phyloP scores from a whole-genome alignment of 2,329 filamentous ascomycete species.

The Exserohilum rostratum region DNA sequence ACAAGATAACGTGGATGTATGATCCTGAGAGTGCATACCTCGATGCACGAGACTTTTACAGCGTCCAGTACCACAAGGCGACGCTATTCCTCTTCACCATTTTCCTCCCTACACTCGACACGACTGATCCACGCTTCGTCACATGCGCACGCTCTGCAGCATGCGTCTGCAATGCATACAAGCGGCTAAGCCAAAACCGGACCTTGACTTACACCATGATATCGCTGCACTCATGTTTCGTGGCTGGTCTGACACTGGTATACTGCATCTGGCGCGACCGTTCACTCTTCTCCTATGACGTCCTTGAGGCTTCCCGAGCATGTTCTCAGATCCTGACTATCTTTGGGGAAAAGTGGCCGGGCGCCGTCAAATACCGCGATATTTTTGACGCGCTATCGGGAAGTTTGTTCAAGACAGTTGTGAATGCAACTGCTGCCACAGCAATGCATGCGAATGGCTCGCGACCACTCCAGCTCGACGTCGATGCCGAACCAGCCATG shows the following conservation, averaged over 20 bases:
- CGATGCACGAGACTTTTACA: slow-evolving; percentile 34
- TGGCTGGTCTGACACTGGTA: slow-evolving; percentile 32
- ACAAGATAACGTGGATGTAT: slow-evolving; percentile 36
- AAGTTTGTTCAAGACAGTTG: slow-evolving; percentile 22
- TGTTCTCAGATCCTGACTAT: slow-evolving; percentile 35
- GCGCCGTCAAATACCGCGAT: slow-evolving; percentile 36
- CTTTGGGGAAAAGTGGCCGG: slow-evolving; percentile 37
- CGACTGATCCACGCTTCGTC: slow-evolving; percentile 26
- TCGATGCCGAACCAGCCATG: slow-evolving; percentile 5
- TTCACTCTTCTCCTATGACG: slow-evolving; percentile 32
- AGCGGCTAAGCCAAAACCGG: slow-evolving; percentile 31
- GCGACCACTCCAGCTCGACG: slow-evolving; percentile 6
- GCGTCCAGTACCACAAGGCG: slow-evolving; percentile 36
- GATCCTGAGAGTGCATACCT: slow-evolving; percentile 30
- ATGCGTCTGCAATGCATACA: slow-evolving; percentile 32
- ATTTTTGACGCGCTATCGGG: slow-evolving; percentile 34
- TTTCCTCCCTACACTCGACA: slow-evolving; percentile 26
- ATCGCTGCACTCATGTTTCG: slow-evolving; percentile 35
- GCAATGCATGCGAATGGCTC: not conserved
- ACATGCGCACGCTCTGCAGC: slow-evolving; percentile 34
- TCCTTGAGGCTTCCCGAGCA: slow-evolving; percentile 32
- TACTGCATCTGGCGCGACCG: slow-evolving; percentile 38
- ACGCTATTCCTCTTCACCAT: slow-evolving; percentile 33
- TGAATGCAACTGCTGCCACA: not conserved
- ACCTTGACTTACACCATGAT: slow-evolving; percentile 38